Evolutionary conservation across 805 yeast genomes (phyloP).

Genomic region (Wickerhamiella occidentalis): DNA sequence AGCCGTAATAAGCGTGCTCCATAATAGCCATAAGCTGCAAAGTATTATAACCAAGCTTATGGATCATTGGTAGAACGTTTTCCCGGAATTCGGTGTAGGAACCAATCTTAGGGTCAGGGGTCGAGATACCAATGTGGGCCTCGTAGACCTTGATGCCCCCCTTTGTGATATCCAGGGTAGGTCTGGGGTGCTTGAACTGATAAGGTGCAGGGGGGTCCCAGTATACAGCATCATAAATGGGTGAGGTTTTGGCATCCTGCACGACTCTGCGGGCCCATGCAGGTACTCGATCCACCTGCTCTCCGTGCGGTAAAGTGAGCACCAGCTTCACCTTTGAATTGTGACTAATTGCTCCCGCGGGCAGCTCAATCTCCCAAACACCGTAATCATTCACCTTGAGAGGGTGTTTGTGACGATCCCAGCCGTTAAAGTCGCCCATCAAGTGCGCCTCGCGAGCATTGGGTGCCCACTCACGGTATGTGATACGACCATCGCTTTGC

Average conservation of each 20-base stretch:
- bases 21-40: slow-evolving; percentile 94
- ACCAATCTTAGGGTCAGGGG: slow-evolving; percentile 78
- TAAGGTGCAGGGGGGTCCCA: slow-evolving; percentile 72
- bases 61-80: slow-evolving; percentile 72
- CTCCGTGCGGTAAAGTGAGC: slow-evolving; percentile 54
- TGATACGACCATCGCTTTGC: slow-evolving; percentile 38
- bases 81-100: slow-evolving; percentile 73
- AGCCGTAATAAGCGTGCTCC: slow-evolving; percentile 98
- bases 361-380: slow-evolving; percentile 49
- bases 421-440: slow-evolving; percentile 86
- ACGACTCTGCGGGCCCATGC: slow-evolving; percentile 85
- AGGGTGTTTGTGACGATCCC: slow-evolving; percentile 50
- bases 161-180: slow-evolving; percentile 36
- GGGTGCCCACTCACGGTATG: slow-evolving; percentile 81
- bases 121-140: slow-evolving; percentile 86
- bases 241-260: slow-evolving; percentile 36
- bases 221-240: slow-evolving; percentile 70
- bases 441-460: slow-evolving; percentile 62
- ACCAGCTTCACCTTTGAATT: slow-evolving; percentile 59
- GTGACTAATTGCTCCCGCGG: slow-evolving; percentile 63
- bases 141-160: slow-evolving; percentile 58
- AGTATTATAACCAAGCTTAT: slow-evolving; percentile 77
- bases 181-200: slow-evolving; percentile 52
- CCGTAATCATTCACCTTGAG: slow-evolving; percentile 59
- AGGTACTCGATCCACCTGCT: slow-evolving; percentile 65